Evolutionary conservation across 805 yeast genomes (phyloP).

Genomic region (Yarrowia porcina): DNA sequence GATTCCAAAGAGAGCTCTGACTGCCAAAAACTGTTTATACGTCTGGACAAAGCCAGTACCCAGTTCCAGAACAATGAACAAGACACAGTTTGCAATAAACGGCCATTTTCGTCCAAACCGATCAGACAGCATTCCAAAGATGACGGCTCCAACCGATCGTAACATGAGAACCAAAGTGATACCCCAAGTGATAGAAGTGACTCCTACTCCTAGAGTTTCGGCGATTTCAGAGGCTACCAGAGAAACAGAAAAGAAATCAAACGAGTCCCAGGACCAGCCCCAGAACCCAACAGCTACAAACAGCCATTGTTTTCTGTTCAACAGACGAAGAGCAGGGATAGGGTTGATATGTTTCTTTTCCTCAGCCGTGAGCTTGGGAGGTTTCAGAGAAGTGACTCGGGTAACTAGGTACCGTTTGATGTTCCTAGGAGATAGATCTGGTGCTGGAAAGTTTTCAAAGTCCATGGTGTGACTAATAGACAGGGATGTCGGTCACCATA

Average conservation of each 20-base stretch:
- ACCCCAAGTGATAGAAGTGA: slow-evolving; percentile 64
- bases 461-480: neutral
- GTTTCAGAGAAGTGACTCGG: neutral
- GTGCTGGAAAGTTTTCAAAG: neutral
- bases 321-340: neutral
- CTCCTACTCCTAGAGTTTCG: slow-evolving; percentile 32
- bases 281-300: slow-evolving; percentile 56
- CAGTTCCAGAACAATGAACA: neutral
- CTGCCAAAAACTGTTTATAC: slow-evolving; percentile 48
- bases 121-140: slow-evolving; percentile 50
- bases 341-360: neutral
- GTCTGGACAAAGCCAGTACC: neutral
- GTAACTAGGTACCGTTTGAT: neutral
- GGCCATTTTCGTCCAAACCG: slow-evolving; percentile 1
- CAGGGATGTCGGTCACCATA: too few species aligned
- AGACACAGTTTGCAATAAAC: neutral
- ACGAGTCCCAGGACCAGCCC: slow-evolving; percentile 71
- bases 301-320: slow-evolving; percentile 51
- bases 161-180: slow-evolving; percentile 68
- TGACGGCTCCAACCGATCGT: slow-evolving; percentile 67
- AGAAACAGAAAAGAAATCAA: slow-evolving; percentile 64
- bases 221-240: slow-evolving; percentile 46
- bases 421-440: neutral
- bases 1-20: slow-evolving; percentile 63
- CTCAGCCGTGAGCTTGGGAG: neutral